These are phyloP conservation scores for Pestalotiopsis sp. DNA, from an alignment of 2,329 filamentous ascomycete genomes.

Conservation along the genomic window DNA sequence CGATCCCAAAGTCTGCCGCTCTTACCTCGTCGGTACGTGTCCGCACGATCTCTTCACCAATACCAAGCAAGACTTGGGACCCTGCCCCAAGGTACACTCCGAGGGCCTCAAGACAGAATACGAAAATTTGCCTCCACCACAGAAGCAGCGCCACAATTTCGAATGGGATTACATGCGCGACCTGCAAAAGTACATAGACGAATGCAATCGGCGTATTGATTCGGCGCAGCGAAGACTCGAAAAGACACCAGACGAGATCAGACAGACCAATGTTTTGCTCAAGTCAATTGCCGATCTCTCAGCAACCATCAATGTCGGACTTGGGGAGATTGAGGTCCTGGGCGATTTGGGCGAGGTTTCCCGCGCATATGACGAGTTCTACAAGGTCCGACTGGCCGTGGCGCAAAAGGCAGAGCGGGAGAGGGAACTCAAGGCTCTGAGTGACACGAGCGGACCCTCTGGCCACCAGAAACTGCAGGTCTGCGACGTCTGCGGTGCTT, in stretches of 20 bases:
- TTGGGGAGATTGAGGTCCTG: constrained; percentile 84
- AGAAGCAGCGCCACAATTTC: constrained; percentile 82
- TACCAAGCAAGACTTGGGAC: constrained; percentile 95
- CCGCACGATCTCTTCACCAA: constrained; percentile 99
- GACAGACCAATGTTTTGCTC: constrained; percentile 88
- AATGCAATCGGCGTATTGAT: constrained; percentile 94
- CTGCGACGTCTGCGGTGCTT: constrained; percentile 97
- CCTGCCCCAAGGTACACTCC: constrained; percentile 85
- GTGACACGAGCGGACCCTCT: constrained; percentile 88
- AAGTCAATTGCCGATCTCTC: constrained; percentile 83
- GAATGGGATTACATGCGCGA: constrained; percentile 97
- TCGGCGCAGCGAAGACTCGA: constrained; percentile 86
- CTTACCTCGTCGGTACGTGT: constrained; percentile 90
- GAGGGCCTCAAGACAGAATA: constrained; percentile 90
- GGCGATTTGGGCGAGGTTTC: constrained; percentile 81
- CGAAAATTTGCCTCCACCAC: constrained; percentile 69
- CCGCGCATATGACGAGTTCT: constrained; percentile 83
- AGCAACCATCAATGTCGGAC: constrained; percentile 76
- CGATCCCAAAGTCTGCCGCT: constrained; percentile 92
- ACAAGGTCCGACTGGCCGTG: constrained; percentile 79
- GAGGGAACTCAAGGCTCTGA: constrained; percentile 84
- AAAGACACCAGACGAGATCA: constrained; percentile 97
- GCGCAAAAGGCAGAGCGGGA: constrained; percentile 83
- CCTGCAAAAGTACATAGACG: constrained; percentile 94
- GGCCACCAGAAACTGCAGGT: constrained; percentile 98